These are phyloP conservation scores for Arthrobotrys sinensis DNA, from an alignment of 2,329 filamentous ascomycete species.

Conservation along the genomic window DNA sequence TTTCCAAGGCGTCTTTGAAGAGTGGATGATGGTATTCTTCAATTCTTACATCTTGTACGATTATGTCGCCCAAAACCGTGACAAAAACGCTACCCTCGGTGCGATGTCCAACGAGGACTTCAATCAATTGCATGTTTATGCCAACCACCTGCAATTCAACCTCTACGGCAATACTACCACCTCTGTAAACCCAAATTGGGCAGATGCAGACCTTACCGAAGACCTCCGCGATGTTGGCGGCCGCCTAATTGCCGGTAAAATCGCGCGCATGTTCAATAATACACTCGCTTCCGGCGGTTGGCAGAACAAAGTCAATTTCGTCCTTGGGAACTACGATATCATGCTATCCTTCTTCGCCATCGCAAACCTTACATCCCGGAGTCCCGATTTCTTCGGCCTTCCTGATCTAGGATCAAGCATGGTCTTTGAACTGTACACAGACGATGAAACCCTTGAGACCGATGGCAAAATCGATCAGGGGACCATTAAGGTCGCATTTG, in stretches of 20 bases:
- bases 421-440: constrained; percentile 57
- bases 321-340: constrained; percentile 39
- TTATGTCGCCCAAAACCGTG: constrained; percentile 53
- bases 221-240: constrained; percentile 40
- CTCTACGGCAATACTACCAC: constrained; percentile 48
- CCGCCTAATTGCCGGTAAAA: constrained; percentile 38
- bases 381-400: constrained; percentile 46
- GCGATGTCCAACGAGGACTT: constrained; percentile 45
- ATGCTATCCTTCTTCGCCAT: constrained; percentile 58
- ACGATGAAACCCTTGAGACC: constrained; percentile 30
- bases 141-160: constrained; percentile 54
- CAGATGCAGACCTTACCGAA: background rate
- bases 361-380: constrained; percentile 50
- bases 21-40: constrained; percentile 40
- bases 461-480: constrained; percentile 5
- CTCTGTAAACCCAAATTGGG: constrained; percentile 35
- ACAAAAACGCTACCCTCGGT: constrained; percentile 31
- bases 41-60: constrained; percentile 42
- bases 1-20: constrained; percentile 44
- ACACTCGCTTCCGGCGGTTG: constrained; percentile 25
- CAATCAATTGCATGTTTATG: constrained; percentile 36
- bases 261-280: constrained; percentile 24
- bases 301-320: constrained; percentile 47
- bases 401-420: constrained; percentile 58
- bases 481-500: constrained; percentile 51